Percentiles rank a stretch among this genome's conserved stretches.
phyloP scores from a whole-genome alignment of 1,284 basidiomycete species.

The Sporisorium iseilematis-ciliati region DNA sequence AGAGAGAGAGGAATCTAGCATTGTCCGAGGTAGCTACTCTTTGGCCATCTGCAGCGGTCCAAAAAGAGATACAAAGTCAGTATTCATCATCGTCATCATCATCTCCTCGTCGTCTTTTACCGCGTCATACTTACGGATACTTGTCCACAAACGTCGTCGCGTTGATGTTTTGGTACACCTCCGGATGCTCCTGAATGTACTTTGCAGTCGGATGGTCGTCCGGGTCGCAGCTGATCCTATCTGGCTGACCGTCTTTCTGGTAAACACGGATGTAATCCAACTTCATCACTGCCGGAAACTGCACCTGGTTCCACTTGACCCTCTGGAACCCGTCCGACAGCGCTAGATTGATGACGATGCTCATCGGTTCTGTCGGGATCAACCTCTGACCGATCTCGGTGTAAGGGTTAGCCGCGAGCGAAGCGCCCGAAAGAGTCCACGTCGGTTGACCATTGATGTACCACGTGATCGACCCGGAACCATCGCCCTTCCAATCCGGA shows the following conservation, averaged over 20 bases:
- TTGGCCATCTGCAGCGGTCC: constrained; percentile 47
- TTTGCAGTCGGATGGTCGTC: constrained; percentile 61
- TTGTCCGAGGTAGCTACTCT: constrained; percentile 48
- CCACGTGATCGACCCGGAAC: constrained; percentile 61
- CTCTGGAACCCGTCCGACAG: constrained; percentile 61
- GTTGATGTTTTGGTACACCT: constrained; percentile 65
- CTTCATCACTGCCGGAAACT: constrained; percentile 71
- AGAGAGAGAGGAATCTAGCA: constrained; percentile 20
- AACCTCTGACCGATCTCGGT: constrained; percentile 57
- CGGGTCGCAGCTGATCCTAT: constrained; percentile 60
- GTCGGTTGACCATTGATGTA: constrained; percentile 62
- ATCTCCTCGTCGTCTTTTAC: no score
- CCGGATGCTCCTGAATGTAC: constrained; percentile 63
- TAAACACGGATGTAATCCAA: constrained; percentile 61
- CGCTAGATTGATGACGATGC: constrained; percentile 60
- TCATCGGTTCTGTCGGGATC: constrained; percentile 63
- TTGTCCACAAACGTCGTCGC: constrained; percentile 24
- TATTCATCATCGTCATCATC: background rate
- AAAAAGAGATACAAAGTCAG: constrained; percentile 7
- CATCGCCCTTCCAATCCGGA: constrained; percentile 59
- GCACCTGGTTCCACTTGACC: constrained; percentile 53
- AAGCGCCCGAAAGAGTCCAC: constrained; percentile 52
- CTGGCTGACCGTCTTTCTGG: constrained; percentile 46
- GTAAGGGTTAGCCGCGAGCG: constrained; percentile 29
- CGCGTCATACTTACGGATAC: constrained; percentile 19